These are phyloP conservation scores for Lactarius hengduanensis DNA, from an alignment of 768 basidiomycete species.

Conservation along the genomic window DNA sequence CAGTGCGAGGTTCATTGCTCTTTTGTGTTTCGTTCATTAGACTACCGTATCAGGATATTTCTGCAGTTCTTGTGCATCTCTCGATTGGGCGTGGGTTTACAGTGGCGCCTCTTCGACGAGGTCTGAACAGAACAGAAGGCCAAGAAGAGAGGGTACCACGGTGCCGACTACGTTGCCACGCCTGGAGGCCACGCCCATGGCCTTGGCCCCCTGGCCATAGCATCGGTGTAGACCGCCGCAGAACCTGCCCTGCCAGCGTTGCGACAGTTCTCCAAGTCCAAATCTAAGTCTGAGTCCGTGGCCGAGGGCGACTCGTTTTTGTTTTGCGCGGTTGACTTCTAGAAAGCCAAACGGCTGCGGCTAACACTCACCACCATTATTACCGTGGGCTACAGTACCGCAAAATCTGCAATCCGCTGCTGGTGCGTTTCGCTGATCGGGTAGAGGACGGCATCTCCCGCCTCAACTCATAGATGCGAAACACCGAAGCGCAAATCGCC, in stretches of 20 bases:
- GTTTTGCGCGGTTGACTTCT: not conserved
- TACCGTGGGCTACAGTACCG: not conserved
- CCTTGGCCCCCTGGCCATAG: not conserved
- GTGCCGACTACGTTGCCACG: not conserved
- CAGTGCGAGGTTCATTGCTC: not conserved
- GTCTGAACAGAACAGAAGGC: constrained; percentile 1
- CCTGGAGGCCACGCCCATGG: not conserved
- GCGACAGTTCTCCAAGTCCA: not conserved
- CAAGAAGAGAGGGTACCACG: not conserved
- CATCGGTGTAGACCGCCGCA: not conserved
- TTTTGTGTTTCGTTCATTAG: not conserved
- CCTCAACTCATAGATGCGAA: not conserved
- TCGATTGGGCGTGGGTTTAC: not conserved
- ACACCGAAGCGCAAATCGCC: not conserved
- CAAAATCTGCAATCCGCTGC: not conserved
- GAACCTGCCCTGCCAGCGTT: not conserved
- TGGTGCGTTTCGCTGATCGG: not conserved
- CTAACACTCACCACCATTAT: not conserved
- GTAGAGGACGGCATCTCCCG: not conserved
- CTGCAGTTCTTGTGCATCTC: not conserved
- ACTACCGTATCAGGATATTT: too few relatives aligned
- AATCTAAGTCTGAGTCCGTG: not conserved
- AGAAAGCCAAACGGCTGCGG: not conserved
- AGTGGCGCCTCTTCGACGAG: not conserved
- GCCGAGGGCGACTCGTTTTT: not conserved